These are phyloP conservation scores for Mediolabrus comicus DNA, from an alignment of 108 stramenopile genomes.

Conservation along the genomic window DNA sequence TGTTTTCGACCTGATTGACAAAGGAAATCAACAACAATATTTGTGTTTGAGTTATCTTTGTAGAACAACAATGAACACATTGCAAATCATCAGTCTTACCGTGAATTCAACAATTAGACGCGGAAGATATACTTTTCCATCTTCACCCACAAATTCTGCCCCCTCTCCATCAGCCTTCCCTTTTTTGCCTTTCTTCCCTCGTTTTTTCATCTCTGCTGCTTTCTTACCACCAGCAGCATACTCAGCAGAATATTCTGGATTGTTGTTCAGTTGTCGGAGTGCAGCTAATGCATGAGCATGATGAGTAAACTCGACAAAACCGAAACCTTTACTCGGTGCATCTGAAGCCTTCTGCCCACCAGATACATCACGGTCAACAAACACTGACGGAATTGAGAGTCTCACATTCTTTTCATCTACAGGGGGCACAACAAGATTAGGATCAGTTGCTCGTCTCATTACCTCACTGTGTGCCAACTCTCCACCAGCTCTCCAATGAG, in stretches of 20 bases:
- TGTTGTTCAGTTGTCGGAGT: slow-evolving; percentile 96
- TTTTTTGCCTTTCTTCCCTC: slow-evolving; percentile 50
- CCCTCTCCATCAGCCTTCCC: slow-evolving; percentile 21
- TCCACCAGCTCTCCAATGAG: slow-evolving; percentile 75
- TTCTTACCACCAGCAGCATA: slow-evolving; percentile 71
- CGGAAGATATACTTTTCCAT: slow-evolving; percentile 57
- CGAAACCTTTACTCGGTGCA: slow-evolving; percentile 91
- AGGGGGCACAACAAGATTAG: slow-evolving; percentile 45
- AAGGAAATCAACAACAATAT: neutral
- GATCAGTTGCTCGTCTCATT: slow-evolving; percentile 52
- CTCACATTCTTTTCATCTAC: slow-evolving; percentile 81
- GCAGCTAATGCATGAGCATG: slow-evolving; percentile 96
- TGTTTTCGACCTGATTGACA: slow-evolving; percentile 67
- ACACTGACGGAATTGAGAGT: slow-evolving; percentile 81
- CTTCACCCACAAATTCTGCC: slow-evolving; percentile 51
- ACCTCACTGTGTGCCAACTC: slow-evolving; percentile 75
- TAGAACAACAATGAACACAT: slow-evolving; percentile 1
- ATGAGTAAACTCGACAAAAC: slow-evolving; percentile 96
- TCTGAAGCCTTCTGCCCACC: slow-evolving; percentile 47
- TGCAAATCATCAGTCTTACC: slow-evolving; percentile 34
- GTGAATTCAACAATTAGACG: slow-evolving; percentile 86
- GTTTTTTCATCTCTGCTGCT: slow-evolving; percentile 43
- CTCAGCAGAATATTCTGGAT: slow-evolving; percentile 78
- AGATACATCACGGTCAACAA: slow-evolving; percentile 73
- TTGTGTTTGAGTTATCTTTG: too few relatives aligned